Base-by-base conservation (phyloP, 805 yeast genomes). In the Candida insectalens region DNA sequence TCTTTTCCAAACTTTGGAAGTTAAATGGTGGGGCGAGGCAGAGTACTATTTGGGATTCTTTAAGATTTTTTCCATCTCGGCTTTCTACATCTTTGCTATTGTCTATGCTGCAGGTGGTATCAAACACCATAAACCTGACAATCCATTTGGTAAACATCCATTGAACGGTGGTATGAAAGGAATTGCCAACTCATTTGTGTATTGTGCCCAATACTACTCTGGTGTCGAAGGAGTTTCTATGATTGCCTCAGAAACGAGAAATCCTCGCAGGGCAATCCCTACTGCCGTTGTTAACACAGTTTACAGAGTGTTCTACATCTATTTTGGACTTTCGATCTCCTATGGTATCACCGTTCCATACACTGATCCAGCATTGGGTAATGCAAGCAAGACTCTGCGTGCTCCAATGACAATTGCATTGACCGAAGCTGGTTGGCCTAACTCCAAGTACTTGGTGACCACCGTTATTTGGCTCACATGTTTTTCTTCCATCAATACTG, bases 401-500 rank as follows among this genome's bases (percentile, higher is more conserved):
- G 54, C 71, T 4, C 74, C 74, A 39, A 59, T 66, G 57, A 63
- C 69, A 3, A 59, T 67, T 33, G 74, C 72, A 4, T 49, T 69
- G 23, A 57, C 59, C 21, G 57, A 63, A 36, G 73, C 74, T 4
- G 74, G 75, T n/a, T 67, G 73, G 72, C 48, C 55, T 23, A 58
- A 55, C n/a, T 62, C 68, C 7, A 60, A 69, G 6, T 70, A 77
- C 45, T 62, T 76, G 40, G 60, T 75, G 42, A 75, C 76, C 41
- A 74, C 84, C 0, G 69, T 81, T 45, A 69, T 80, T 40, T 57
- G 77, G 37, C 49, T 77, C 10, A 76, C 81, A 2, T 72, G 83
- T 45, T 53, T 81, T 28, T 74, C 82, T 21, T 82, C 88, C 5
- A 72, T 78, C 47, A 80, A 80, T 56, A 67, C 81, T 27, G 71